Percentiles rank a stretch among this genome's conserved stretches.
These are phyloP conservation scores for Wickerhamiella lipophila DNA, from an alignment of 805 yeast genomes.

Conservation along the genomic window DNA sequence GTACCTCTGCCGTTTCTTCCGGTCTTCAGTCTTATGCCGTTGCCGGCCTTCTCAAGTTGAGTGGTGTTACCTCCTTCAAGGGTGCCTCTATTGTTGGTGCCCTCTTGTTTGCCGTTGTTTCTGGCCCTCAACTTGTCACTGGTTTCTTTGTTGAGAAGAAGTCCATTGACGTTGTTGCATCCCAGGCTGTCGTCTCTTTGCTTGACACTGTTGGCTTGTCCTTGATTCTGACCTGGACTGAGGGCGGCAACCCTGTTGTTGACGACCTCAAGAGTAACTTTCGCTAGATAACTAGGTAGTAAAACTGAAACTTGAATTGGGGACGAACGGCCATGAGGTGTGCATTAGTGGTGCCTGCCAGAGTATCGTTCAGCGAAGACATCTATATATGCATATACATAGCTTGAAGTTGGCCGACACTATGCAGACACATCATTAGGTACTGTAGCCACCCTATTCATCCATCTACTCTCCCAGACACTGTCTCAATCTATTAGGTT, in stretches of 20 bases:
- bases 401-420: too few species aligned
- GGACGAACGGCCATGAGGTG: too few species aligned
- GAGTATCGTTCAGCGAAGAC: too few species aligned
- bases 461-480: too few species aligned
- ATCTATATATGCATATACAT: too few species aligned
- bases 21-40: conserved; percentile 33
- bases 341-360: too few species aligned
- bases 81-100: conserved; percentile 32
- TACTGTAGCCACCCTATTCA: too few species aligned
- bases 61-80: conserved; percentile 30
- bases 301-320: background rate
- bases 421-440: too few species aligned
- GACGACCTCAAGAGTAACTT: conserved; percentile 6
- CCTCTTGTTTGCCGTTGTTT: conserved; percentile 29
- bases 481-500: too few species aligned
- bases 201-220: conserved; percentile 34
- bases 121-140: conserved; percentile 28
- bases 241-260: conserved; percentile 14
- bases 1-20: conserved; percentile 28
- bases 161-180: conserved; percentile 28
- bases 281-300: background rate
- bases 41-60: conserved; percentile 29
- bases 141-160: conserved; percentile 28
- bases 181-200: conserved; percentile 26
- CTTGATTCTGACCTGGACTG: conserved; percentile 28